Percentiles rank a stretch among this genome's conserved stretches.
These are phyloP conservation scores for Piromyces sp. DNA, from an alignment of 192 early-diverging fungal genomes.

Conservation along the genomic window DNA sequence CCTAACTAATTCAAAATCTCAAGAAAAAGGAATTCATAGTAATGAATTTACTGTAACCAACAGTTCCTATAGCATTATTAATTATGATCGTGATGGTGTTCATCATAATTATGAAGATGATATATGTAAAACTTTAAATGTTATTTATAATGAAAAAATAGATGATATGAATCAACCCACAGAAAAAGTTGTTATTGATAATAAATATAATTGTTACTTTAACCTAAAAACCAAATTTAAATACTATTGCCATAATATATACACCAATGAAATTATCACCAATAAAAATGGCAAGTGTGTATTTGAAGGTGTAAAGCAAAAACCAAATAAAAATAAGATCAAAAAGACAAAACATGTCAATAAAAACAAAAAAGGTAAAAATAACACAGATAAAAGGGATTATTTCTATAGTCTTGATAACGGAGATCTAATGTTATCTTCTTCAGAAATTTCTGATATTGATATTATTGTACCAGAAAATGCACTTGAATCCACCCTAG, in stretches of 20 bases:
- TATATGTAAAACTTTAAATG: background rate
- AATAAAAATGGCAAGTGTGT: background rate
- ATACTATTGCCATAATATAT: background rate
- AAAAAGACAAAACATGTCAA: no score
- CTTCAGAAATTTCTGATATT: background rate
- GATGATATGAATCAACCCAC: background rate
- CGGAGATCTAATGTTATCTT: background rate
- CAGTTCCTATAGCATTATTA: background rate
- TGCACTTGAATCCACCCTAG: background rate
- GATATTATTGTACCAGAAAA: background rate
- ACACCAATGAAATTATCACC: background rate
- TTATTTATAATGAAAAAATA: background rate
- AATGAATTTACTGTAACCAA: no score
- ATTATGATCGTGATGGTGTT: background rate
- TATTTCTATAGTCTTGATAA: background rate
- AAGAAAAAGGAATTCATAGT: no score
- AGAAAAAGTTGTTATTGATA: background rate
- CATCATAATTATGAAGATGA: background rate
- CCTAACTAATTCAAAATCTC: no score
- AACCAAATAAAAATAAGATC: background rate
- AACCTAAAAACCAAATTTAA: background rate
- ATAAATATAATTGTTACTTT: background rate
- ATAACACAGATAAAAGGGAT: background rate
- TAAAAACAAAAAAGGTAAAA: no score
- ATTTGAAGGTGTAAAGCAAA: background rate